Base-by-base conservation (phyloP, 2,329 filamentous ascomycete genomes). In the Claviceps cyperi region DNA sequence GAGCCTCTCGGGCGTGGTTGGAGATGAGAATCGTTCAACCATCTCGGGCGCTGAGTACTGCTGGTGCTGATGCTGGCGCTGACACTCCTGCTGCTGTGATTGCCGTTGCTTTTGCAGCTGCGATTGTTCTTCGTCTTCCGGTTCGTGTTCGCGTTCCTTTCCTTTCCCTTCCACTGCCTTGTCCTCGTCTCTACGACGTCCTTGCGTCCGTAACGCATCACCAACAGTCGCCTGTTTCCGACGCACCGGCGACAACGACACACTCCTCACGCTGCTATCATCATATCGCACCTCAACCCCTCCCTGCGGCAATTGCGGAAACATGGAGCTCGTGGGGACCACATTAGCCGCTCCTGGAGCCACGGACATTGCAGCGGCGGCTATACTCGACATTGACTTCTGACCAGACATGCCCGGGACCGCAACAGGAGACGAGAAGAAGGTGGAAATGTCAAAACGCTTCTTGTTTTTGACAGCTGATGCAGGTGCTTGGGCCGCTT, bases 401-500 rank as follows among this genome's bases (percentile, higher is more conserved):
- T 60, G 57, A 2, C 58, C 63, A 37, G 67, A 45, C 54, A 63
- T 61, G 24, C 59, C 63, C 19, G 66, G 65, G 39, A 70, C 60
- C 1, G 62, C 58, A 4, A 71, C 69, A 1, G 77, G 76, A 2
- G 77, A 80, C 0, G 77, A 80, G 58, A 80, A 80, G 59, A 80
- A 80, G 7, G 69, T 66, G 5, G 73, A 69, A 2, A 80, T 64
- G 48, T 78, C 71, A 48, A 74, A 71, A 21, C 63, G 63, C 38
- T 58, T 65, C 38, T 58, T 65, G 6, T 60, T 54, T 47, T 64
- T 64, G 9, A 55, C 56, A 3, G 53, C 58, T 15, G 59, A 59
- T 38, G 57, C 51, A 1, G 58, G 53, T 22, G 37, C 37, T n/a
- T 43, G 43, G 11, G 51, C 22, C 3, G 46, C 38, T 3, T 55